Evolutionary conservation across 257 asterid genomes (phyloP).

Genomic region (Capsicum baccatum): DNA sequence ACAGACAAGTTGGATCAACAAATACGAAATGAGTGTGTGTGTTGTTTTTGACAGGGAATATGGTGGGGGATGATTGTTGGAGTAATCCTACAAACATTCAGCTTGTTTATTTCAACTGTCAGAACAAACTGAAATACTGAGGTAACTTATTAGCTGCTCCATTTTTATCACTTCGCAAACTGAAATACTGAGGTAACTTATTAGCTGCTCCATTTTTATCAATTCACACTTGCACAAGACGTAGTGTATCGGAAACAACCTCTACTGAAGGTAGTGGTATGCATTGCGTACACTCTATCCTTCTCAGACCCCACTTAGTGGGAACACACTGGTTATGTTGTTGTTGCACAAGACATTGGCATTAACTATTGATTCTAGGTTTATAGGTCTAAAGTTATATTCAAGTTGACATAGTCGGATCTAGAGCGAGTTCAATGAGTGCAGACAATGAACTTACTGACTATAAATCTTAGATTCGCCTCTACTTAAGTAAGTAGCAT

Average conservation of each 20-base stretch:
- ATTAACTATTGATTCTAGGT: background rate
- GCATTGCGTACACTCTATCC: too few species aligned
- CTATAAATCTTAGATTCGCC: background rate
- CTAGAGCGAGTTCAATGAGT: background rate
- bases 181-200: slow-evolving; percentile 38
- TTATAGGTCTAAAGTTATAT: background rate
- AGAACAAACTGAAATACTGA: slow-evolving; percentile 40
- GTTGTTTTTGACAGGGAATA: slow-evolving; percentile 33
- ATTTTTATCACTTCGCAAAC: background rate
- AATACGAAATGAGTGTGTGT: background rate
- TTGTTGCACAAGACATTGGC: background rate
- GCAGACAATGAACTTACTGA: background rate
- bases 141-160: slow-evolving; percentile 28
- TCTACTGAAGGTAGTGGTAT: too few species aligned
- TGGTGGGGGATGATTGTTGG: slow-evolving; percentile 48
- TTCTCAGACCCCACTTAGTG: too few species aligned
- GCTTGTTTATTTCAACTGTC: slow-evolving; percentile 32
- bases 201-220: background rate
- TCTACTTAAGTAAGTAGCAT: background rate
- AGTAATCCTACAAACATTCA: slow-evolving; percentile 33
- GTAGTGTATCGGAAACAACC: too few species aligned
- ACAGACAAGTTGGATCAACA: background rate
- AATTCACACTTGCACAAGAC: background rate
- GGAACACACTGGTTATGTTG: too few species aligned
- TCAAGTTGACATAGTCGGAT: background rate